Base-by-base conservation (phyloP, 805 yeast genomes). In the Metschnikowia picachoensis region DNA sequence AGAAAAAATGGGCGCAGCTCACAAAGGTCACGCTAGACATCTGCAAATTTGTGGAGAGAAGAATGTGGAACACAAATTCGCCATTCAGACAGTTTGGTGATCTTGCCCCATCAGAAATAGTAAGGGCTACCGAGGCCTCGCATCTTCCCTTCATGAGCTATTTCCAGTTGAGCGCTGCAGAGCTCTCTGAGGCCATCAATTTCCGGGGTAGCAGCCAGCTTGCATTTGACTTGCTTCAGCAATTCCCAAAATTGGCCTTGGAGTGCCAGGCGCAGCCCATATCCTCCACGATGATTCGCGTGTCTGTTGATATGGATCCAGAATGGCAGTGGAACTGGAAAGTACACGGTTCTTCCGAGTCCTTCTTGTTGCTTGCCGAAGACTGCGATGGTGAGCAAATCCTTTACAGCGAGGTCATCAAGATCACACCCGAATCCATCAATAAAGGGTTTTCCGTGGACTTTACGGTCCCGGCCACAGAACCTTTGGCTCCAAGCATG, bases 1-100 rank as follows among this genome's bases (percentile, higher is more conserved):
- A 75, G 43, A 86, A 83, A 53, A 75, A 77, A 10, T 90, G 96
- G 95, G 75, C 96, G 0, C 60, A 70, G 16, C 62, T 85, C 12
- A 72, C 95, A 0, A 77, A 75, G 52, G 49, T 66, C 1, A 59
- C 85, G 1, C 72, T 90, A 11, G 80, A 80, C 43, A 51, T 92
- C 10, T 84, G 92, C 60, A 86, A 87, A 52, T 82, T 87, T 80
- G 85, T 90, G 17, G 96, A 87, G 44, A 76, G 70, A 46, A 68
- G 96, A 41, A 74, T 87, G 68, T 95, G 99, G 99, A 60, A 80
- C 11, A 80, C 92, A 0, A 83, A 80, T 51, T 80, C 96, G 0
- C 97, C 98, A 77, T 94, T 45, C 20, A 73, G 97, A 48, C 98
- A 94, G 60, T 89, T 87, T 60, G 72, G 68, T 3, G 73, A 78